phyloP scores from a whole-genome alignment of 306 rosid species.

The Mucuna pruriens region DNA sequence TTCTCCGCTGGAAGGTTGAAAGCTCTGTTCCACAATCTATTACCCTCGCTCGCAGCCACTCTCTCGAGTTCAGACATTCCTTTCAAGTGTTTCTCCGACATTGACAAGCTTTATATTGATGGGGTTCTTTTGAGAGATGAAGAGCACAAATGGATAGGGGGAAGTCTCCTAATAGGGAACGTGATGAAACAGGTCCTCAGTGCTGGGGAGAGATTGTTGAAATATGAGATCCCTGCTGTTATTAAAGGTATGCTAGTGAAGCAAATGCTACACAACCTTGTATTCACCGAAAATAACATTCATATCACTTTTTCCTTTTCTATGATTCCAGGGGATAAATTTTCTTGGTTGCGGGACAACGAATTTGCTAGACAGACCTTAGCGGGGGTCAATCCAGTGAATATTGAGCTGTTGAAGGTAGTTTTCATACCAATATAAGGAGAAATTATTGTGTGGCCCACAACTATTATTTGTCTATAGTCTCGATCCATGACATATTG shows the following conservation, averaged over 20 bases:
- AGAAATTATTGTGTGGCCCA: too few species aligned
- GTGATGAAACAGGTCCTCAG: constrained; percentile 66
- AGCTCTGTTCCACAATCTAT: constrained; percentile 88
- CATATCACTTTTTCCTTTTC: constrained; percentile 3
- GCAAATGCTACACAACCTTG: constrained; percentile 15
- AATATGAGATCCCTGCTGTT: constrained; percentile 80
- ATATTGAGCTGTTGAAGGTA: constrained; percentile 88
- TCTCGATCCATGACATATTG: too few species aligned
- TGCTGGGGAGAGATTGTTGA: constrained; percentile 62
- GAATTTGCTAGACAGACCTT: constrained; percentile 91
- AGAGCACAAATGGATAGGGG: constrained; percentile 41
- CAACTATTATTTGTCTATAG: too few species aligned
- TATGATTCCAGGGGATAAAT: constrained; percentile 68
- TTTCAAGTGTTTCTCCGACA: constrained; percentile 83
- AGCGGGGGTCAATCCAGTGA: constrained; percentile 95
- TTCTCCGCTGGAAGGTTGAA: constrained; percentile 91
- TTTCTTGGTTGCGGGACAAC: constrained; percentile 88
- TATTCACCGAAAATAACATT: constrained; percentile 7
- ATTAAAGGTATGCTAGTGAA: constrained; percentile 60
- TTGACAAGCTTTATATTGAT: constrained; percentile 83
- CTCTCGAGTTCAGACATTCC: constrained; percentile 83
- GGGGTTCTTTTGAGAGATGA: constrained; percentile 75
- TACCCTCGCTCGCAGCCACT: constrained; percentile 78
- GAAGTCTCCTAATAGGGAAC: constrained; percentile 49
- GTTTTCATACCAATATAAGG: background rate